Conservation (phyloP, 768 basidiomycete genomes). For the Mycena albidolilacea region DNA sequence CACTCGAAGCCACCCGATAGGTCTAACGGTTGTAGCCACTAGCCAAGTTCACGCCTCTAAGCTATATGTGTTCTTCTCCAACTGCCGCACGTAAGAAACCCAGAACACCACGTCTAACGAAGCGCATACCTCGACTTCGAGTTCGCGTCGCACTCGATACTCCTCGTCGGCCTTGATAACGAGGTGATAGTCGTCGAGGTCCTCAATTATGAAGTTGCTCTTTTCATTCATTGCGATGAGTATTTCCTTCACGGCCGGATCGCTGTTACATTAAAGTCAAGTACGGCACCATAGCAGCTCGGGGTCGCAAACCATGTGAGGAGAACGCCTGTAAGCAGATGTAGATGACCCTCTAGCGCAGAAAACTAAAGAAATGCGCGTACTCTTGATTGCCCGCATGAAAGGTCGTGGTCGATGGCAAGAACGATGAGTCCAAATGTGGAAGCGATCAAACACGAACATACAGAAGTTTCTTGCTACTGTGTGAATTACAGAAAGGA, state of each 20-base stretch:
- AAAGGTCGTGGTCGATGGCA: background rate
- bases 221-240: slow-evolving; percentile 87
- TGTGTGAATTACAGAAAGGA: no score
- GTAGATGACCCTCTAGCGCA: background rate
- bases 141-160: slow-evolving; percentile 76
- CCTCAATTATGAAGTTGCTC: slow-evolving; percentile 87
- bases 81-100: slow-evolving; percentile 53
- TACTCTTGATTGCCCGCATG: slow-evolving; percentile 35
- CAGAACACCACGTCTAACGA: background rate
- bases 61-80: slow-evolving; percentile 91
- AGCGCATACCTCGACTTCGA: slow-evolving; percentile 80
- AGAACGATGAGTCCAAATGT: background rate
- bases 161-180: slow-evolving; percentile 89
- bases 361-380: background rate
- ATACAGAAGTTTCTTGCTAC: background rate
- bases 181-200: slow-evolving; percentile 87
- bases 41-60: slow-evolving; percentile 57
- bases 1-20: background rate
- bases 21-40: background rate
- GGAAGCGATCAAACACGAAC: background rate
- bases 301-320: slow-evolving; percentile 30
- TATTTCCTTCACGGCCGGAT: slow-evolving; percentile 92
- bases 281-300: background rate
- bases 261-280: slow-evolving; percentile 58
- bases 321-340: slow-evolving; percentile 22